A percentile compares a stretch with the other conserved stretches of the same genome.
phyloP scores from a whole-genome alignment of 495 filamentous ascomycete species.

The Collariella sp. region DNA sequence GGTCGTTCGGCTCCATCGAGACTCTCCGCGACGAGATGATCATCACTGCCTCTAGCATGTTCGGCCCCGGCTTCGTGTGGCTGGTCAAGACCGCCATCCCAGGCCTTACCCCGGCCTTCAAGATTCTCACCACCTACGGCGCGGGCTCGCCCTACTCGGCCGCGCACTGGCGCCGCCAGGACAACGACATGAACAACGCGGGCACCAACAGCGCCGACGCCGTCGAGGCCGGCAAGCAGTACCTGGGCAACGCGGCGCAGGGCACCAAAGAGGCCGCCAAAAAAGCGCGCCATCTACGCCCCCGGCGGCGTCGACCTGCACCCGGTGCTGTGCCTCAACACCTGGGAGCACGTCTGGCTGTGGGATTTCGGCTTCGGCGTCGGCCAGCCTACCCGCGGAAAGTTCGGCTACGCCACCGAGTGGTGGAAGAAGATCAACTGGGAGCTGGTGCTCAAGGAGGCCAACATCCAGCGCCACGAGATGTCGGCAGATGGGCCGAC shows the following conservation, averaged over 20 bases:
- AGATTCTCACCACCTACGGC: conserved; percentile 81
- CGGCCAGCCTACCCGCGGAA: conserved; percentile 42
- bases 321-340: conserved; percentile 83
- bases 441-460: conserved; percentile 51
- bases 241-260: conserved; percentile 34
- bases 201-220: conserved; percentile 24
- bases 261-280: conserved; percentile 43
- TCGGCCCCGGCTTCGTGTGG: conserved; percentile 96
- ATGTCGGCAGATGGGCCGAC: not conserved
- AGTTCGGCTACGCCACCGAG: conserved; percentile 60
- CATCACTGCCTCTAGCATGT: conserved; percentile 79
- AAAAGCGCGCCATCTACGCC: conserved; percentile 32
- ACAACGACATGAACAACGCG: conserved; percentile 70
- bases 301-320: conserved; percentile 62
- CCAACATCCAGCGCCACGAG: conserved; percentile 12
- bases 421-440: conserved; percentile 92
- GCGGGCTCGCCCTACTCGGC: conserved; percentile 81
- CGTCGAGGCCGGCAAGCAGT: conserved; percentile 26
- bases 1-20: conserved; percentile 70
- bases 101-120: conserved; percentile 39
- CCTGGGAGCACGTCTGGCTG: conserved; percentile 93
- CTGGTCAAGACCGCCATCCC: conserved; percentile 51
- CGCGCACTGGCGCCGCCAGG: conserved; percentile 73
- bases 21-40: conserved; percentile 72
- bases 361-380: conserved; percentile 64